Base-by-base conservation (phyloP, 2,329 filamentous ascomycete species). In the Aureobasidium sp. region DNA sequence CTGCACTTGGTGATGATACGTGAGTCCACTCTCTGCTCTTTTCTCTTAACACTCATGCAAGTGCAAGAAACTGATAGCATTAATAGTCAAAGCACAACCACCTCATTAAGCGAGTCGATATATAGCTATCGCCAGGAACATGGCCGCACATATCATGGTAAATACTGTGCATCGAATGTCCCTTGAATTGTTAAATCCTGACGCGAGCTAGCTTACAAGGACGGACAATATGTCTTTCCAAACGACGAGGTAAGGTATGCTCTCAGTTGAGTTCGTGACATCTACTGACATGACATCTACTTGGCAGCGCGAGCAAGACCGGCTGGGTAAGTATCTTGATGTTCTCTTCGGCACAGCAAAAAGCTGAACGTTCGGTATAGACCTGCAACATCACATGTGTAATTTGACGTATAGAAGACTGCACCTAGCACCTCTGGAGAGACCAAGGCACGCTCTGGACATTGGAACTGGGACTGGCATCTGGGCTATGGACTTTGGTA, bases 401-500 rank as follows among this genome's bases (percentile, higher is more conserved):
- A 78, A 80, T 44, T 77, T 84, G 62, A 72, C 77, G 1, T 74
- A 78, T 45, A 77, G 78, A 53, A 73, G 74, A 44, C 73, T 82
- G 5, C 75, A 75, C 66, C 71, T 78, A 15, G 76, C 79, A 7
- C 80, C 81, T 3, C 68, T 80, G 14, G 67, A 72, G 2, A 68
- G 74, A 6, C 75, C 76, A 1, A 73, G 72, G 42, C 72, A 75
- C 25, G 76, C 78, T 22, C 72, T 83, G 6, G 81, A 83, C 67
- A 70, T 82, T 20, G 81, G 80, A 3, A 82, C 80, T 0, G 80
- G 80, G 15, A 81, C 78, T 3, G 80, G 80, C 8, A 76, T 83
- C 45, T 86, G 84, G 84, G 82, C 83, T 2, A 78, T 84, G n/a
- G 77, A 80, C 44, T 78, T 80, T 65, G 77, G 75, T 74, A 63